Conservation (phyloP, 2,329 filamentous ascomycete species). For the Colletotrichum sojae region DNA sequence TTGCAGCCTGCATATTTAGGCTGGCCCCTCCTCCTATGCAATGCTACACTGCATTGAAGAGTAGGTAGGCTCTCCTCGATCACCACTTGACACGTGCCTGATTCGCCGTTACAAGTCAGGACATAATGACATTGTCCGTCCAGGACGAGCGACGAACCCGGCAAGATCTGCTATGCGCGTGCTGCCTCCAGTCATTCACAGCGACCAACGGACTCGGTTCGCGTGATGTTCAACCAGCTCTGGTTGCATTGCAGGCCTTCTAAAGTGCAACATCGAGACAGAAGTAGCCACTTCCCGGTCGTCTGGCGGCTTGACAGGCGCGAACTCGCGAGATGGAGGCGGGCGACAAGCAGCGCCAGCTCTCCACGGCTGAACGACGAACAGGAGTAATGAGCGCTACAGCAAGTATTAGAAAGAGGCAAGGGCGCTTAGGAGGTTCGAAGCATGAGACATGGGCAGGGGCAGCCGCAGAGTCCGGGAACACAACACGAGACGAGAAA, state of each 20-base stretch:
- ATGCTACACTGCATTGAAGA: slow-evolving; percentile 18
- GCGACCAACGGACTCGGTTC: slow-evolving; percentile 19
- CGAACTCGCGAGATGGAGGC: no score
- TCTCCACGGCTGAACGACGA: neutral
- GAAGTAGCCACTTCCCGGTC: no score
- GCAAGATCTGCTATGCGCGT: slow-evolving; percentile 35
- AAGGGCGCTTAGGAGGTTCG: slow-evolving; percentile 3
- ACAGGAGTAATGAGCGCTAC: neutral
- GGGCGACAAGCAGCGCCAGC: neutral
- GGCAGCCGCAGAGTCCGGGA: slow-evolving; percentile 19
- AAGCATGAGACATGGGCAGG: slow-evolving; percentile 31
- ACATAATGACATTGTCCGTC: slow-evolving; percentile 25
- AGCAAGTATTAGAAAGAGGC: neutral
- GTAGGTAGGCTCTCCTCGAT: slow-evolving; percentile 15
- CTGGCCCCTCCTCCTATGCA: slow-evolving; percentile 17
- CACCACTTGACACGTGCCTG: slow-evolving; percentile 30
- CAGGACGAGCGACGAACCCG: slow-evolving; percentile 27
- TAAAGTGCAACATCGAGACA: neutral
- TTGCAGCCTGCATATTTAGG: slow-evolving; percentile 6
- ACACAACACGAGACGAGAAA: slow-evolving; percentile 28
- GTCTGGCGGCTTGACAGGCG: no score
- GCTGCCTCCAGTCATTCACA: slow-evolving; percentile 20
- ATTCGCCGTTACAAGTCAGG: slow-evolving; percentile 18
- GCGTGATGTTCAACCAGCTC: slow-evolving; percentile 20
- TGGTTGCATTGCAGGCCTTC: slow-evolving; percentile 7